Conservation (phyloP, 192 early-diverging fungal species). For the Entomortierella lignicola region DNA sequence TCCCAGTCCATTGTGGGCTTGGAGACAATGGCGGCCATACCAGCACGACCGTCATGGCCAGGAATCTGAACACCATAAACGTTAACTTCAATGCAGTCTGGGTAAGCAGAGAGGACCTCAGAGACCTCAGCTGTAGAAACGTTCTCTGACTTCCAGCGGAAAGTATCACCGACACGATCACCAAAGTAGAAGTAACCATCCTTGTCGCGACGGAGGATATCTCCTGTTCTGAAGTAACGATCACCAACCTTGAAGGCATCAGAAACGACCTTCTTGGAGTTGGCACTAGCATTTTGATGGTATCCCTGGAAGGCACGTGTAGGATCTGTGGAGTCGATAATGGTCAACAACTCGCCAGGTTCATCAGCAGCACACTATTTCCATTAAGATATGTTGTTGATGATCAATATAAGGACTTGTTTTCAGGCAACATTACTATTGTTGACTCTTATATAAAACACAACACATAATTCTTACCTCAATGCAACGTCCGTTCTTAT, state of each 20-base stretch:
- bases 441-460: not conserved
- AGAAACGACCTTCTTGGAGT: conserved; percentile 63
- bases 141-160: conserved; percentile 77
- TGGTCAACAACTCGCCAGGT: conserved; percentile 65
- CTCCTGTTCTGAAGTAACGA: conserved; percentile 69
- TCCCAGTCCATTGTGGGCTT: conserved; percentile 58
- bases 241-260: conserved; percentile 76
- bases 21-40: conserved; percentile 74
- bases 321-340: conserved; percentile 38
- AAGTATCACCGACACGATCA: conserved; percentile 79
- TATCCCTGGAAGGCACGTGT: conserved; percentile 58
- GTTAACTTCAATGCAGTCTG: conserved; percentile 71
- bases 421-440: too few relatives aligned
- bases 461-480: conserved; percentile 24
- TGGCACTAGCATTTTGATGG: conserved; percentile 65
- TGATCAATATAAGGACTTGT: too few relatives aligned
- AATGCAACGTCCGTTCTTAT: conserved; percentile 66
- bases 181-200: conserved; percentile 73
- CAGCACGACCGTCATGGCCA: conserved; percentile 73
- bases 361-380: conserved; percentile 52
- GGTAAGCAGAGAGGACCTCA: conserved; percentile 64
- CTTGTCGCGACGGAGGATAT: conserved; percentile 65
- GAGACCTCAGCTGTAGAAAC: conserved; percentile 72
- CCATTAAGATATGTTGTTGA: not conserved
- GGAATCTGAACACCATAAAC: conserved; percentile 75